Percentiles rank a stretch among this genome's conserved stretches.
Evolutionary conservation across 2,329 filamentous ascomycete species (phyloP).

Genomic region (Penicillium sp.): DNA sequence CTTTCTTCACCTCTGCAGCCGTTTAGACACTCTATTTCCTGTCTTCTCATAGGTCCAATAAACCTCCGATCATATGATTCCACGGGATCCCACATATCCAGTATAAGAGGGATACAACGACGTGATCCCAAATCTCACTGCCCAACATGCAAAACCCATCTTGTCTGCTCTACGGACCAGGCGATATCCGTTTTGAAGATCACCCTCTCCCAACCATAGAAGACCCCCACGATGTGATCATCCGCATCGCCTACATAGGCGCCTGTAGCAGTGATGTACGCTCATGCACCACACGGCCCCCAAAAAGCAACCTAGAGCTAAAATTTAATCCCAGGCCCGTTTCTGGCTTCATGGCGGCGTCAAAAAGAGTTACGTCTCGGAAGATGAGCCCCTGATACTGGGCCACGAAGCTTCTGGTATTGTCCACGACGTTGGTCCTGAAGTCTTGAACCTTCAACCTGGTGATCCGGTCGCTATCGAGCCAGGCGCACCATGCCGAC

Average conservation of each 20-base stretch:
- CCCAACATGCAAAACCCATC: conserved; percentile 39
- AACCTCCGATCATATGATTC: neutral
- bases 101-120: neutral
- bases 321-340: conserved; percentile 29
- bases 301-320: neutral
- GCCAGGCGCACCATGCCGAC: conserved; percentile 38
- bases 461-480: conserved; percentile 42
- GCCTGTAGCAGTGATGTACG: conserved; percentile 46
- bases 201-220: conserved; percentile 36
- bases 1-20: neutral
- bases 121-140: neutral
- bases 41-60: neutral
- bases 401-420: conserved; percentile 39
- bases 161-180: conserved; percentile 43
- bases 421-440: conserved; percentile 29
- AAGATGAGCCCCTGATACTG: conserved; percentile 29
- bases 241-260: conserved; percentile 47
- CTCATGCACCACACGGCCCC: neutral
- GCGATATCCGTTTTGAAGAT: conserved; percentile 41
- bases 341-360: conserved; percentile 44
- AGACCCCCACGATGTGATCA: conserved; percentile 42
- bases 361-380: conserved; percentile 25
- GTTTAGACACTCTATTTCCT: neutral
- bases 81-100: neutral
- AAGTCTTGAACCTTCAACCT: conserved; percentile 25